A percentile compares a stretch with the other conserved stretches of the same genome.
Conservation (phyloP, 2,329 filamentous ascomycete species). For the Biscogniauxia marginata region DNA sequence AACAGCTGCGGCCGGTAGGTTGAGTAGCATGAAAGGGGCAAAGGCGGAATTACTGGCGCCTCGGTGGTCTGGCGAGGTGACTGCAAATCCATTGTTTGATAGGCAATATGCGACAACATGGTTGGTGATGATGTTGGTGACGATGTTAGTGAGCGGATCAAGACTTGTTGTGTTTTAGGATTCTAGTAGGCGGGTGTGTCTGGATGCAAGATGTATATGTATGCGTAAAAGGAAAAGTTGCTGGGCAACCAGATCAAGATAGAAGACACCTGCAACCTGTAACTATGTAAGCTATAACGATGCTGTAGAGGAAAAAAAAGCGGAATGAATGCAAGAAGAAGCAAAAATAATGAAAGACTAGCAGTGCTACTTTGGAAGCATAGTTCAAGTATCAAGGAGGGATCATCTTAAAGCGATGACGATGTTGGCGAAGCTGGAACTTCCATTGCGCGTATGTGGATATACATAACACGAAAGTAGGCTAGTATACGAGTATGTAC, state of each 20-base stretch:
- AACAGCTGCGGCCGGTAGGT: conserved; percentile 14
- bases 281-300: neutral
- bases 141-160: neutral
- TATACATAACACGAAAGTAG: too few relatives aligned
- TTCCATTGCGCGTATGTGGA: too few relatives aligned
- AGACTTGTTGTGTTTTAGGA: neutral
- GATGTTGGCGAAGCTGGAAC: too few relatives aligned
- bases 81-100: conserved; percentile 11
- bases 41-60: neutral
- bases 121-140: conserved; percentile 1
- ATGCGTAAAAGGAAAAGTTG: neutral
- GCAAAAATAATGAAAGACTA: too few relatives aligned
- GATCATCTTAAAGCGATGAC: too few relatives aligned
- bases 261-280: neutral
- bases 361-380: too few relatives aligned
- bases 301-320: neutral
- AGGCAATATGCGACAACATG: conserved; percentile 8
- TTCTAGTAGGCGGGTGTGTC: too few relatives aligned
- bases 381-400: too few relatives aligned
- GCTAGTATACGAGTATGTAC: too few relatives aligned
- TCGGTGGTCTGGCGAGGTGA: neutral
- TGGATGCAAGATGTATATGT: neutral
- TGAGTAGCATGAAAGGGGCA: conserved; percentile 5
- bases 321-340: neutral
- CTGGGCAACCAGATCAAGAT: neutral